Evolutionary conservation across 2,329 filamentous ascomycete species (phyloP).

Genomic region (Diplodia seriata): DNA sequence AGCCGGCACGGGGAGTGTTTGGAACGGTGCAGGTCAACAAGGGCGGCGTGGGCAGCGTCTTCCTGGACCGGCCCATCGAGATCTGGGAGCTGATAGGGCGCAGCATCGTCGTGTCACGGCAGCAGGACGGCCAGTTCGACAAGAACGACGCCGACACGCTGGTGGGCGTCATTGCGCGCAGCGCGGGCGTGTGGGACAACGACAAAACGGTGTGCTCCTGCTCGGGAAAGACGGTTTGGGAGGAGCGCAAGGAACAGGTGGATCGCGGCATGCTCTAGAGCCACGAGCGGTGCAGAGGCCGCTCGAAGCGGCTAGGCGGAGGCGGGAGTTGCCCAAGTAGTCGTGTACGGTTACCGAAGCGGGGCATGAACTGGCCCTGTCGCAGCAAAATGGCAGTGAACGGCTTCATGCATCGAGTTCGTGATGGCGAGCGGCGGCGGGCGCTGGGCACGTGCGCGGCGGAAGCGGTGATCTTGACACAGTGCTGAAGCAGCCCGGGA

Average conservation of each 20-base stretch:
- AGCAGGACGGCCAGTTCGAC: slow-evolving; percentile 64
- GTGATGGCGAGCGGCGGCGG: background rate
- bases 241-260: slow-evolving; percentile 90
- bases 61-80: slow-evolving; percentile 81
- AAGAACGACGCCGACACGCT: slow-evolving; percentile 83
- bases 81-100: slow-evolving; percentile 97
- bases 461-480: slow-evolving; percentile 17
- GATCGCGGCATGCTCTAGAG: slow-evolving; percentile 85
- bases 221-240: slow-evolving; percentile 97
- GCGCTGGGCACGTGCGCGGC: slow-evolving; percentile 2
- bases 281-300: background rate
- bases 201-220: slow-evolving; percentile 98
- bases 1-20: slow-evolving; percentile 65
- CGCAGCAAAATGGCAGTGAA: slow-evolving; percentile 30
- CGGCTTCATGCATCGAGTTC: slow-evolving; percentile 26
- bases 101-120: slow-evolving; percentile 83
- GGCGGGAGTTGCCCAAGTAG: background rate
- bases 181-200: slow-evolving; percentile 98
- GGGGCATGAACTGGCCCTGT: slow-evolving; percentile 28
- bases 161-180: slow-evolving; percentile 91
- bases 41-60: slow-evolving; percentile 77
- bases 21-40: slow-evolving; percentile 77
- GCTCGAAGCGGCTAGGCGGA: background rate
- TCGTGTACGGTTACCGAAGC: slow-evolving; percentile 7
- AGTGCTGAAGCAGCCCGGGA: slow-evolving; percentile 24